Base-by-base conservation (phyloP, 2,329 filamentous ascomycete genomes). In the Paramyrothecium sp. region DNA sequence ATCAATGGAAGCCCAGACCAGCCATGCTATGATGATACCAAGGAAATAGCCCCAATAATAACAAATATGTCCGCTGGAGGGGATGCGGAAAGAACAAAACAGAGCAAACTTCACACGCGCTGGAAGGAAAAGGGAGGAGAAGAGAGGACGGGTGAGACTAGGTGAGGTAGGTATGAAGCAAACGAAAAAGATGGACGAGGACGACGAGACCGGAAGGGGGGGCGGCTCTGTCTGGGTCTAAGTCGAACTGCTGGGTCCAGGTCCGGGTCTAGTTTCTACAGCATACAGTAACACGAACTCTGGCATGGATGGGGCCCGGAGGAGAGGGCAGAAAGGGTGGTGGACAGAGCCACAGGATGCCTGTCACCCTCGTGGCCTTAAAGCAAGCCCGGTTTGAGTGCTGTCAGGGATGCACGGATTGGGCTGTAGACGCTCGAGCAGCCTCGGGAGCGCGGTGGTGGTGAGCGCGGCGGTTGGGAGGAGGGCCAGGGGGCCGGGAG, bases 351-450 rank as follows among this genome's bases (percentile, higher is more conserved):
- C 26, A 30, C 38, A 44, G n/a, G 38, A 44, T 44, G 38, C 38
- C 38, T 44, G 38, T 16, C 38, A 44, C 4, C 38, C 38, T 44
- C 38, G 38, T 44, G 38, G 38, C 38, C 38, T 44, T 44, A 44
- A 44, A 44, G 38, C 38, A 44, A 44, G 38, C 38, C 38, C 38
- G 38, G 38, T 44, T 44, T 44, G 38, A 44, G 38, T 44, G 38
- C 38, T 44, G 38, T 44, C 38, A 44, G 38, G 38, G 38, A 44
- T 44, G n/a, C n/a, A 17, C 38, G 38, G 80, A 83, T 82, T 57
- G 62, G 71, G 64, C n/a, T 52, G 20, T 22, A 48, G 34, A 53
- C 33, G 53, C 26, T 51, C 46, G 50, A 44, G 23, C 41, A 23
- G 48, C 51, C 51, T 52, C 47, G 54, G 50, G 34, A 19, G 46